Conservation (phyloP, 2,329 filamentous ascomycete genomes). For the Aureobasidium sp. region DNA sequence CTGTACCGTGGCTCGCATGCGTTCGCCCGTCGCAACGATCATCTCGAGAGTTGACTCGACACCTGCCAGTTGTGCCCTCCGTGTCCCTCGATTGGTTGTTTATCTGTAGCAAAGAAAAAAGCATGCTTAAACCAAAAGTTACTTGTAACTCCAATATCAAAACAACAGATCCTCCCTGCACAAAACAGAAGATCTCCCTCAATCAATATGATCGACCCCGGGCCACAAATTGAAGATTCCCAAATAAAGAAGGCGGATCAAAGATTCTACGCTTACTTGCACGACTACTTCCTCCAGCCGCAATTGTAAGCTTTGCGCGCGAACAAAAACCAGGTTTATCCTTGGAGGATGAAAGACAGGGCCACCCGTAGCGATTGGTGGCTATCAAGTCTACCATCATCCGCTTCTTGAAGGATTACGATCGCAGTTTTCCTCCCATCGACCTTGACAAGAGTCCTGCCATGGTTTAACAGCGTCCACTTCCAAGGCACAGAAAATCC, state of each 20-base stretch:
- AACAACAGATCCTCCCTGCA: neutral
- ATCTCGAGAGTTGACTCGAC: neutral
- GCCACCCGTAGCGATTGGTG: neutral
- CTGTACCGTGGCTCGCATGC: slow-evolving; percentile 8
- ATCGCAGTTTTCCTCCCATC: neutral
- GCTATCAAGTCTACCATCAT: neutral
- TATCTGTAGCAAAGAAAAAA: neutral
- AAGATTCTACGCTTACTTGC: neutral
- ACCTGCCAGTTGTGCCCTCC: neutral
- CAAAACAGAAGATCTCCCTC: neutral
- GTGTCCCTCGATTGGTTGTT: neutral
- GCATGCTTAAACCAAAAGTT: neutral
- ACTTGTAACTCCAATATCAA: neutral
- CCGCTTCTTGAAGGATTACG: neutral
- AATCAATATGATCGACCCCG: neutral
- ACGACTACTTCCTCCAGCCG: neutral
- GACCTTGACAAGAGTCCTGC: neutral
- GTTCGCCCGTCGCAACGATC: slow-evolving; percentile 3
- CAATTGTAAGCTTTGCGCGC: neutral
- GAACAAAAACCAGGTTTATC: neutral
- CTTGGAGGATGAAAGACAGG: neutral
- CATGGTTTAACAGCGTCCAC: neutral
- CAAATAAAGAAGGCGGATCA: neutral
- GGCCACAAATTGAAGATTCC: neutral
- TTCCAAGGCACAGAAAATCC: neutral